Percentiles rank a stretch among this genome's conserved stretches.
Evolutionary conservation across 495 filamentous ascomycete genomes (phyloP).

Genomic region (Lepraria neglecta): DNA sequence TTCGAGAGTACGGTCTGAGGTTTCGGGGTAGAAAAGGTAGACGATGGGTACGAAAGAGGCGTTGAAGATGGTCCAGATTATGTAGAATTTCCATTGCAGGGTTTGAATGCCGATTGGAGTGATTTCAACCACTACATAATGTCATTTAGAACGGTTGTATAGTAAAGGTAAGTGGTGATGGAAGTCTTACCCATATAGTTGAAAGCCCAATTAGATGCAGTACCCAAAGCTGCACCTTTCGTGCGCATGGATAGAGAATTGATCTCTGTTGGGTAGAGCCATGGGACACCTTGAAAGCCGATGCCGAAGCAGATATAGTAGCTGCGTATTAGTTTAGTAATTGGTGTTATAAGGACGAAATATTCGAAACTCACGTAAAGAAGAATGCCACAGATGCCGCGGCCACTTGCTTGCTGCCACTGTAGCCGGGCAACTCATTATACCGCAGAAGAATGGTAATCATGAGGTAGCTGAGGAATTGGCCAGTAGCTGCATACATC

Average conservation of each 20-base stretch:
- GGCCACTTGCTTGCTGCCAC: constrained; percentile 31
- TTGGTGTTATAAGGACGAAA: not conserved
- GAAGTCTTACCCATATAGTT: constrained; percentile 45
- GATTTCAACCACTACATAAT: constrained; percentile 48
- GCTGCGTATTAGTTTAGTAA: not conserved
- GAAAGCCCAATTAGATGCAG: constrained; percentile 53
- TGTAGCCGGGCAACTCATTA: constrained; percentile 34
- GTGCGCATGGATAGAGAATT: constrained; percentile 52
- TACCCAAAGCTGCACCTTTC: constrained; percentile 52
- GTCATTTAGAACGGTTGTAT: not conserved
- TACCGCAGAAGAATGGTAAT: constrained; percentile 50
- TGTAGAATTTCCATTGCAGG: constrained; percentile 57
- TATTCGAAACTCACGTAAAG: constrained; percentile 36
- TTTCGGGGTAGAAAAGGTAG: constrained; percentile 62
- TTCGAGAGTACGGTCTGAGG: constrained; percentile 46
- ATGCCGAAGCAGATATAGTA: constrained; percentile 49
- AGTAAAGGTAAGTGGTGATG: not conserved
- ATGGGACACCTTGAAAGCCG: constrained; percentile 52
- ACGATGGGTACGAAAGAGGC: constrained; percentile 55
- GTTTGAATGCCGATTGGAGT: constrained; percentile 54
- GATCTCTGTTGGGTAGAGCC: constrained; percentile 61
- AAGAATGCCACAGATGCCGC: constrained; percentile 48
- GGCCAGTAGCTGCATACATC: constrained; percentile 44
- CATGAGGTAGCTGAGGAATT: constrained; percentile 46
- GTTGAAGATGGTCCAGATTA: constrained; percentile 59